Conservation (phyloP, 1,284 basidiomycete species). For the Ustilago vetiveriae region DNA sequence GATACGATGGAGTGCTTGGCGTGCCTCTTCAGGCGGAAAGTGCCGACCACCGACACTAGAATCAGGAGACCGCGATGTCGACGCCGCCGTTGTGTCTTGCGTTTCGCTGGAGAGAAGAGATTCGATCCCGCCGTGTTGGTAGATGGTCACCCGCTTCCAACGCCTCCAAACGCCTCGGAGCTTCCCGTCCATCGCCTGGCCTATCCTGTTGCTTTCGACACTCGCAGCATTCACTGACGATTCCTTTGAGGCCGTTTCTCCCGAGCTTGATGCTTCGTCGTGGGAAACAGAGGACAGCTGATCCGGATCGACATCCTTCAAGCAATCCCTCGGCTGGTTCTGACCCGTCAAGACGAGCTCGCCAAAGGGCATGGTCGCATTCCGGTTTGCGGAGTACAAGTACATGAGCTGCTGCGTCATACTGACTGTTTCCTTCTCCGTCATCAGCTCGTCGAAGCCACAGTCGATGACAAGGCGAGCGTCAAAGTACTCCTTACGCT, state of each 20-base stretch:
- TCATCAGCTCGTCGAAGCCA: constrained; percentile 94
- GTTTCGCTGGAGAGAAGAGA: constrained; percentile 12
- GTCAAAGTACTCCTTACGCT: constrained; percentile 70
- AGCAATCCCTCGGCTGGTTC: constrained; percentile 64
- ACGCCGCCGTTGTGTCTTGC: not conserved
- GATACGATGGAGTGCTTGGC: constrained; percentile 24
- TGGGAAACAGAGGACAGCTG: constrained; percentile 21
- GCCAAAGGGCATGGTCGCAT: constrained; percentile 76
- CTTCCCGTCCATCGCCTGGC: constrained; percentile 78
- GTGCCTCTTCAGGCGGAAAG: constrained; percentile 6
- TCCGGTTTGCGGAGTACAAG: constrained; percentile 85
- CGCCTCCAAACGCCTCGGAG: constrained; percentile 78
- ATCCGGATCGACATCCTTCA: constrained; percentile 30
- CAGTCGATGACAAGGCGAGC: constrained; percentile 83
- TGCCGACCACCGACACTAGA: not conserved
- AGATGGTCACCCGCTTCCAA: constrained; percentile 85
- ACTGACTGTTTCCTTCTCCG: constrained; percentile 89
- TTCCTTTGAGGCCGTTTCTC: not conserved
- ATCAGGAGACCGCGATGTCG: not conserved
- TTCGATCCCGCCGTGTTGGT: constrained; percentile 71
- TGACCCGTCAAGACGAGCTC: constrained; percentile 79
- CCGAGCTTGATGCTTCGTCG: not conserved
- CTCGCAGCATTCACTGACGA: constrained; percentile 1
- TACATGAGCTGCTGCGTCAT: constrained; percentile 87
- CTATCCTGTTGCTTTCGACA: constrained; percentile 73